These are phyloP conservation scores for Chytridium lagenaria DNA, from an alignment of 371 early-diverging fungal genomes.

Conservation along the genomic window DNA sequence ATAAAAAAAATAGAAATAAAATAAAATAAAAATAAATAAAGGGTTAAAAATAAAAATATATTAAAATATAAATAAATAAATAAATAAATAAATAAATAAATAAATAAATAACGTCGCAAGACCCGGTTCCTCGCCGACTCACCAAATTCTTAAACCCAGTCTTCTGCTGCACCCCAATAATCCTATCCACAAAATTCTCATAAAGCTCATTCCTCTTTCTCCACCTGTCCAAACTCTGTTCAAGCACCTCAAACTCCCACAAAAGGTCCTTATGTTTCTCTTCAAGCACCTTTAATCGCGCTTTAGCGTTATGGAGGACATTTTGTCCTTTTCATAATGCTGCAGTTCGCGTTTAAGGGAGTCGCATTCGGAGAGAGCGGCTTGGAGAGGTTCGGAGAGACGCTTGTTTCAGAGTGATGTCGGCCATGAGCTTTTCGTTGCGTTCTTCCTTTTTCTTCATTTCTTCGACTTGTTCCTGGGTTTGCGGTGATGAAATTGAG, in stretches of 20 bases:
- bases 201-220: constrained; percentile 62
- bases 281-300: constrained; percentile 60
- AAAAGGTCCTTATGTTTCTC: constrained; percentile 58
- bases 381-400: constrained; percentile 63
- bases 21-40: background rate
- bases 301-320: constrained; percentile 61
- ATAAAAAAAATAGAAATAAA: constrained; percentile 8
- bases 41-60: no score
- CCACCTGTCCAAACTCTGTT: constrained; percentile 60
- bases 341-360: constrained; percentile 55
- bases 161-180: constrained; percentile 65
- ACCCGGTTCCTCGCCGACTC: no score
- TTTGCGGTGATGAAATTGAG: background rate
- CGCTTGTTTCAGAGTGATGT: constrained; percentile 68
- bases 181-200: constrained; percentile 60
- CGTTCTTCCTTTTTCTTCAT: constrained; percentile 70
- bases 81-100: no score
- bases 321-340: constrained; percentile 65
- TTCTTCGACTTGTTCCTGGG: constrained; percentile 67
- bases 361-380: constrained; percentile 64
- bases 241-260: constrained; percentile 68
- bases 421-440: constrained; percentile 67
- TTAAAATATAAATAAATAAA: no score
- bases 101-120: no score
- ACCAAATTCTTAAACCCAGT: constrained; percentile 66